Conservation (phyloP, 805 yeast species). For the Yamadazyma akitaensis region DNA sequence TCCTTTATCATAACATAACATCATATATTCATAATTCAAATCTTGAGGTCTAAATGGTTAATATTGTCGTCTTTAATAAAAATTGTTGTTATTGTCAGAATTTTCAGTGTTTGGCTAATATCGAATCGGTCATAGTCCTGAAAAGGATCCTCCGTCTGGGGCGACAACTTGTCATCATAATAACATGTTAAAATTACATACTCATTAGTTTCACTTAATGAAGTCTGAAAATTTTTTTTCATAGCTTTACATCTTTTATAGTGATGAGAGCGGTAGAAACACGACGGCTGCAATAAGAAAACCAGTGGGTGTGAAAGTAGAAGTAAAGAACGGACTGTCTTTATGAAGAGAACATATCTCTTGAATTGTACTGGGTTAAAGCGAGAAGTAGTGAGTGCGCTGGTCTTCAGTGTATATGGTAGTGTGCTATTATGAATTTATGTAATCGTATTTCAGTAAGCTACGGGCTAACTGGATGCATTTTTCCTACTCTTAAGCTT, state of each 20-base stretch:
- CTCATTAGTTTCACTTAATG: background rate
- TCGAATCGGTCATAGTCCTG: constrained; percentile 71
- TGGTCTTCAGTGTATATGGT: no score
- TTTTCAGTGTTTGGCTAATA: constrained; percentile 63
- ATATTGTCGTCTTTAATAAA: constrained; percentile 7
- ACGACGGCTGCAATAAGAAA: background rate
- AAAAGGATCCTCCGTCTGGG: constrained; percentile 66
- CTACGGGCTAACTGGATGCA: background rate
- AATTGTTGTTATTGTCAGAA: constrained; percentile 38
- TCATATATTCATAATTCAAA: background rate
- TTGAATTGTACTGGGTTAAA: no score
- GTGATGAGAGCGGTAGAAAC: constrained; percentile 1
- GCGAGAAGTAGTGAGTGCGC: no score
- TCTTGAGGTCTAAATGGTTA: constrained; percentile 5
- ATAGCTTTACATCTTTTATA: background rate
- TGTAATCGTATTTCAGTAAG: background rate
- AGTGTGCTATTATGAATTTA: no score
- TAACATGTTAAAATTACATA: constrained; percentile 11
- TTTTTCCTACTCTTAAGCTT: constrained; percentile 7
- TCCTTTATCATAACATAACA: background rate
- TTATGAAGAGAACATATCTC: background rate
- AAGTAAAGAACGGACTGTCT: background rate
- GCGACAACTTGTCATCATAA: constrained; percentile 69
- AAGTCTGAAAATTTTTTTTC: constrained; percentile 2
- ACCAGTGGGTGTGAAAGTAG: no score